A percentile compares a stretch with the other conserved stretches of the same genome.
phyloP scores from a whole-genome alignment of 352 stramenopile genomes.

The Aphanomyces astaci region DNA sequence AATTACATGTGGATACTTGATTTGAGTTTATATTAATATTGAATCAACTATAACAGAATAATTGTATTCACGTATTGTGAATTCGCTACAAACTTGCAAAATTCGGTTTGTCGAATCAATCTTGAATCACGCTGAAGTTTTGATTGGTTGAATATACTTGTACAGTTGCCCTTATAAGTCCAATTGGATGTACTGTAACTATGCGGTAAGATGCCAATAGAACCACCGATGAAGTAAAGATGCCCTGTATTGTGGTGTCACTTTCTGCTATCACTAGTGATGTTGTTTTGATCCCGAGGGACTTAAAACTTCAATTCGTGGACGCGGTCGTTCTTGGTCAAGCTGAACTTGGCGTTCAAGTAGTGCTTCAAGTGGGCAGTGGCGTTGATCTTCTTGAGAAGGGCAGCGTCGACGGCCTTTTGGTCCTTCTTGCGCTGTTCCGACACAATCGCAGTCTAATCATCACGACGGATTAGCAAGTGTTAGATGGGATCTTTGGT shows the following conservation, averaged over 20 bases:
- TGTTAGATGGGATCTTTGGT: constrained; percentile 72
- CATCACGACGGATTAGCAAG: constrained; percentile 27
- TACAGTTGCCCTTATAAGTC: no score
- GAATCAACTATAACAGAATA: no score
- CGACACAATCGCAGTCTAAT: constrained; percentile 85
- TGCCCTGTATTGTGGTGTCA: neutral
- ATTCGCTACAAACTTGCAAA: no score
- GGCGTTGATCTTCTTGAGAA: constrained; percentile 79
- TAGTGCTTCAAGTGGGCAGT: constrained; percentile 96
- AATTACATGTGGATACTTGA: no score
- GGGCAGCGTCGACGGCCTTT: constrained; percentile 93
- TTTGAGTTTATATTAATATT: no score
- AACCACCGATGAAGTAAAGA: neutral
- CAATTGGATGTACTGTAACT: no score
- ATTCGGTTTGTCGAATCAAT: no score
- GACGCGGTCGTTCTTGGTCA: constrained; percentile 95
- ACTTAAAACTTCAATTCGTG: constrained; percentile 99
- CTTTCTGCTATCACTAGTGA: neutral
- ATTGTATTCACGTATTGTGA: no score
- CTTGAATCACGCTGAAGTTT: no score
- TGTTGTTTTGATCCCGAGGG: neutral
- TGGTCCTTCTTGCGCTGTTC: constrained; percentile 98
- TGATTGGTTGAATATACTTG: no score
- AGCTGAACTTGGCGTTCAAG: constrained; percentile 97
- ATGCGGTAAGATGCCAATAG: no score